Evolutionary conservation across 1,139 yeast species (phyloP), one percentile per base, ranked within the genome.

Genomic region (Kodamaea ohmeri): DNA sequence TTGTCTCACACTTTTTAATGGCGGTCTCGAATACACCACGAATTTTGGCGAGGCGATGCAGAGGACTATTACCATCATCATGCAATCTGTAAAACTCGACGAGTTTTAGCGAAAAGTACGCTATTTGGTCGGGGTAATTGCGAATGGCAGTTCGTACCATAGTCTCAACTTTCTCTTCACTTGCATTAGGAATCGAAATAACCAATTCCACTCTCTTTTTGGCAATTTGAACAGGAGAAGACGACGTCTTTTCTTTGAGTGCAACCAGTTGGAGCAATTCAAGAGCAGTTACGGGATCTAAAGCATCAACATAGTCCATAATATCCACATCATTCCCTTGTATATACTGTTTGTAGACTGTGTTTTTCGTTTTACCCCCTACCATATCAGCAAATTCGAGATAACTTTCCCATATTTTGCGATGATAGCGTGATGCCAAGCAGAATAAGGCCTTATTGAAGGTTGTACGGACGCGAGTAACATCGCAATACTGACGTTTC

Each of bases 91-190:
- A 74, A 49, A 67, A 80, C 1, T 65, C 60, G 0, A 86, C 78
- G 30, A 80, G 54, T 43, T 69, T 67, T 2, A 76, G 65, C 40
- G 71, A 68, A 12, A 85, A 63, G 17, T 58, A 62, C 1, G 81
- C 77, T 31, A 63, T 54, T 47, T 83, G 89, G 47, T 83, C 89
- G 0, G 88, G 80, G 49, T 75, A 85, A 39, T 66, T 67, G 2
- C 42, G 35, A 1, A 75, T 52, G 1, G 80, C 73, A 2, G 60
- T 51, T 1, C 53, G 38, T 4, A 73, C 61, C 24, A 73, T 56
- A 1, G 44, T 42, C 21, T 67, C 72, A n/a, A 39, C 15, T 21
- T 30, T 36, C 14, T 36, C 39, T 4, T 3, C 20, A 9, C 25
- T 25, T 26, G 32, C 13, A 9, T 6, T 13, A 6, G 35, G 32